phyloP scores from a whole-genome alignment of 805 yeast species.

The Candida rishiriensis region DNA sequence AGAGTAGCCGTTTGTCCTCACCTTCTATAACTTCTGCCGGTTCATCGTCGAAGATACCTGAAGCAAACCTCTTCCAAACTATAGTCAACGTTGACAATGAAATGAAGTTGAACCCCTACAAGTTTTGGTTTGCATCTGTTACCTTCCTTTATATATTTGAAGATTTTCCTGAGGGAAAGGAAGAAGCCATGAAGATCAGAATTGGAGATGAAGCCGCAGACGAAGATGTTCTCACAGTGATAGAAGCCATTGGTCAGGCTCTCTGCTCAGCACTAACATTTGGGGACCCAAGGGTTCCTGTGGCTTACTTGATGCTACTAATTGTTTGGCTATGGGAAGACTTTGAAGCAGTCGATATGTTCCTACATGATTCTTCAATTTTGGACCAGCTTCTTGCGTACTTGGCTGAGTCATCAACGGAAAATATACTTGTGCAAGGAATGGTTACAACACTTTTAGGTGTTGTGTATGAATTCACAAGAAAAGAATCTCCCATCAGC shows the following conservation, averaged over 20 bases:
- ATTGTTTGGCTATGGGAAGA: slow-evolving; percentile 78
- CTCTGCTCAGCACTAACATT: slow-evolving; percentile 58
- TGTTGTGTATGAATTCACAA: slow-evolving; percentile 70
- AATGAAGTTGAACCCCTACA: slow-evolving; percentile 75
- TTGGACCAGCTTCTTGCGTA: slow-evolving; percentile 65
- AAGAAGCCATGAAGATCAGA: slow-evolving; percentile 42
- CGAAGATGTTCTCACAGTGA: slow-evolving; percentile 64
- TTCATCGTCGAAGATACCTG: slow-evolving; percentile 29
- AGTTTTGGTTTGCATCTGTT: slow-evolving; percentile 76
- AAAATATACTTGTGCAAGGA: slow-evolving; percentile 53
- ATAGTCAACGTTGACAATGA: slow-evolving; percentile 75
- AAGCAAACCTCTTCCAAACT: slow-evolving; percentile 63
- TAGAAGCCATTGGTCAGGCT: slow-evolving; percentile 76
- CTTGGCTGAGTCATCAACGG: slow-evolving; percentile 41
- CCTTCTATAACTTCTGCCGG: not conserved
- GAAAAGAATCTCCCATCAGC: slow-evolving; percentile 55
- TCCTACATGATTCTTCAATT: slow-evolving; percentile 63
- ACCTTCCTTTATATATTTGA: slow-evolving; percentile 60
- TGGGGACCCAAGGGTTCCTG: slow-evolving; percentile 67
- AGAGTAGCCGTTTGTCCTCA: slow-evolving; percentile 5
- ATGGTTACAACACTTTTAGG: slow-evolving; percentile 71
- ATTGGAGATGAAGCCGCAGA: slow-evolving; percentile 57
- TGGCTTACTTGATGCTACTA: slow-evolving; percentile 73
- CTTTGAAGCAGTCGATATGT: slow-evolving; percentile 66
- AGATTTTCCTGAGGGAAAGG: slow-evolving; percentile 46